Conservation (phyloP, 2,329 filamentous ascomycete genomes). For the Fusarium sp. region DNA sequence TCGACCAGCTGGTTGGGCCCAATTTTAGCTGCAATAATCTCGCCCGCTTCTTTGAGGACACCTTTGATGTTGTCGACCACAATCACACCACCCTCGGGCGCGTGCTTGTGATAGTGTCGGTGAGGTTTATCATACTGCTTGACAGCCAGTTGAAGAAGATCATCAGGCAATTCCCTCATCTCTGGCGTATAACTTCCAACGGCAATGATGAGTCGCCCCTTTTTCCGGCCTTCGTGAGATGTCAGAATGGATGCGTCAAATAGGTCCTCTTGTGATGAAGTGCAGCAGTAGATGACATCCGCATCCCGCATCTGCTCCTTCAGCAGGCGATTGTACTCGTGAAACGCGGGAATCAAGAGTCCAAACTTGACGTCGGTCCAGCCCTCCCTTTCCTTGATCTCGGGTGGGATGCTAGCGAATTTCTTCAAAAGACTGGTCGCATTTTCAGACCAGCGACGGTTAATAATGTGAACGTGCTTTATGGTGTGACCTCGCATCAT, state of each 20-base stretch:
- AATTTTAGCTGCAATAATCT: slow-evolving; percentile 83
- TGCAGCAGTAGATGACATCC: slow-evolving; percentile 91
- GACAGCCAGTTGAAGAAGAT: slow-evolving; percentile 75
- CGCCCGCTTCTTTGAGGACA: slow-evolving; percentile 85
- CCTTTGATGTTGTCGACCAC: slow-evolving; percentile 83
- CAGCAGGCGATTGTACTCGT: slow-evolving; percentile 73
- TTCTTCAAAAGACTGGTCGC: slow-evolving; percentile 64
- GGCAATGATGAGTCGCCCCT: slow-evolving; percentile 78
- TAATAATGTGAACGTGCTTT: slow-evolving; percentile 85
- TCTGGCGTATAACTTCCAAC: slow-evolving; percentile 76
- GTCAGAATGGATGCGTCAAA: slow-evolving; percentile 82
- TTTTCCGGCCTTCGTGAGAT: slow-evolving; percentile 74
- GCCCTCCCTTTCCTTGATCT: slow-evolving; percentile 67
- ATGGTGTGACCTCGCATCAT: slow-evolving; percentile 78
- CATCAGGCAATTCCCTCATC: slow-evolving; percentile 87
- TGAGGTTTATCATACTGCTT: slow-evolving; percentile 58
- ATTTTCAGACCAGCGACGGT: slow-evolving; percentile 74
- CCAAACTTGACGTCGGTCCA: slow-evolving; percentile 76
- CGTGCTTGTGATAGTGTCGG: slow-evolving; percentile 75
- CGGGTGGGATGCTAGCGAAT: slow-evolving; percentile 58
- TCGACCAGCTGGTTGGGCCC: slow-evolving; percentile 83
- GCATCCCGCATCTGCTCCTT: slow-evolving; percentile 78
- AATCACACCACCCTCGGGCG: slow-evolving; percentile 72
- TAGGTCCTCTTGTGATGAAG: slow-evolving; percentile 78
- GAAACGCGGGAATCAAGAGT: slow-evolving; percentile 76